Base-by-base conservation (phyloP, 129 eudicot genomes). In the Artemisia argyi region DNA sequence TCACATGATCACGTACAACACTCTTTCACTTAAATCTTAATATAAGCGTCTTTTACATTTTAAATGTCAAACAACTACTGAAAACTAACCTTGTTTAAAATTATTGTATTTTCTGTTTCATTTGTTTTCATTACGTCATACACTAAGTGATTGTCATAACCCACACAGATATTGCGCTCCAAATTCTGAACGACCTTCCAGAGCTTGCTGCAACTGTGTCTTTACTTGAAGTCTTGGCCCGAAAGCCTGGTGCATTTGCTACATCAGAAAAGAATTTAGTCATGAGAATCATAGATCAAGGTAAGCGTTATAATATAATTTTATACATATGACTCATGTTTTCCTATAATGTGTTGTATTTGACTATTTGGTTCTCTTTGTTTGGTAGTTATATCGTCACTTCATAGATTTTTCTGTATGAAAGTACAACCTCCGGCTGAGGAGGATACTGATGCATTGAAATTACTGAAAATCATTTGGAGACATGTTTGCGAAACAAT, bases 161-260 rank as follows among this genome's bases (percentile, higher is more conserved):
- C n/a, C 7, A 46, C 63, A 16, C 11, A 80, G 84, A 80, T 69
- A 66, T 80, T 14, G 80, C 84, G 4, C 49, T 80, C 19, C 39
- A 61, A 24, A 74, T 80, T 7, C 3, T 80, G 6, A 10, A 26
- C n/a, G 61, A 61, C 28, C 17, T 50, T 56, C 48, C 14, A 16
- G 46, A 51, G 13, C 39, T 67, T 4, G 76, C 77, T 54, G 17
- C 16, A 4, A 18, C 16, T 42, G 49, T 53, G 28, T 28, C 11
- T 64, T 50, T 73, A 74, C 60, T 80, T 7, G 44, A 39, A 39
- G 44, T 39, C 44, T 39, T 39, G 44, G 44, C 44, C 5, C 44
- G 44, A 39, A 39, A 39, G 44, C 10, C 44, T 39, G 44, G 7
- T 39, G 44, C 44, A 39, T 39, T 39, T 0, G 10, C 2, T 1